Evolutionary conservation across 78 protist genomes (phyloP), one percentile per base, ranked within the genome.

Genomic region (Dictyostelium intermedium): DNA sequence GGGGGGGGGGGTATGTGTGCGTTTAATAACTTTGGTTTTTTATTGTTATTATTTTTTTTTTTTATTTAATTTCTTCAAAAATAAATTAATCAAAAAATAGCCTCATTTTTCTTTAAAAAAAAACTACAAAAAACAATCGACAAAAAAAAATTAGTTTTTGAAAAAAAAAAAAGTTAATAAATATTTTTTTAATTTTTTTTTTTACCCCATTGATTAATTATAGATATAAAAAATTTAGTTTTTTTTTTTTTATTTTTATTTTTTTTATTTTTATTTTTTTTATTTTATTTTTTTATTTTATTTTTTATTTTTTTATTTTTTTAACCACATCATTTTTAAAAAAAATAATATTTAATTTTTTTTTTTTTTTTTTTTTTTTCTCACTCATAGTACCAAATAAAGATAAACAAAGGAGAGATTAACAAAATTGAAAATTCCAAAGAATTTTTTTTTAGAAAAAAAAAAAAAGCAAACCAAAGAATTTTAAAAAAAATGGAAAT

Each of bases 301-400:
- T 45, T 45, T 45, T 7, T 45, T 11, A 13, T 45, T 16, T 50
- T 50, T 50, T 50, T 50, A 16, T 69, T 69, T 27, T 69, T 50
- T 16, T n/a, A 50, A 50, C 61, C 61, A 50, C 61, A 50, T 50
- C 61, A 50, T 50, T 72, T 72, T 72, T 72, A n/a, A n/a, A n/a
- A n/a, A n/a, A n/a, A n/a, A n/a, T n/a, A n/a, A n/a, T n/a, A n/a
- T 30, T 72, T 72, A 34, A 34, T 72, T 72, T 30, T 30, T 30
- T 30, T 72, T 70, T 70, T 70, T 70, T 70, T 30, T 70, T 39
- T 72, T 72, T 72, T 72, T 72, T 72, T 35, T 72, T 72, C 25
- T n/a, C 61, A 50, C 61, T 50, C 61, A 50, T 50, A 50, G 61
- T 50, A 50, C 61, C 61, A 50, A 50, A 50, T 50, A 50, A 50